Percentiles rank a stretch among this genome's conserved stretches.
phyloP scores from a whole-genome alignment of 2,329 filamentous ascomycete species.

The Exophiala calicioides region DNA sequence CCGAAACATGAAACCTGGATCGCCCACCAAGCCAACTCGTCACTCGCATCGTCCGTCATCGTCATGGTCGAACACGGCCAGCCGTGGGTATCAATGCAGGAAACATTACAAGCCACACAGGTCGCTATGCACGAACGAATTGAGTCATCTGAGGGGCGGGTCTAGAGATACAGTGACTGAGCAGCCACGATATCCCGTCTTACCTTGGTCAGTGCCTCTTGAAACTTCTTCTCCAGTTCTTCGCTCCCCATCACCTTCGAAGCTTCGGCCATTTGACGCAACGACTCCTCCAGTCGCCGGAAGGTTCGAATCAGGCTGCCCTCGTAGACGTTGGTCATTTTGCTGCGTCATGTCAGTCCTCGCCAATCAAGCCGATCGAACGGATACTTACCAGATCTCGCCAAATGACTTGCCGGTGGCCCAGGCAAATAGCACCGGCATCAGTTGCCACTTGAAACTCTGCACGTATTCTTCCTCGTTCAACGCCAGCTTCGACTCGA shows the following conservation, averaged over 20 bases:
- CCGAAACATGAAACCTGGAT: slow-evolving; percentile 18
- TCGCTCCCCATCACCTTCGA: slow-evolving; percentile 98
- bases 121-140: slow-evolving; percentile 3
- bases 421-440: slow-evolving; percentile 95
- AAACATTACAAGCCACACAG: slow-evolving; percentile 2
- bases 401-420: slow-evolving; percentile 85
- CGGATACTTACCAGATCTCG: slow-evolving; percentile 79
- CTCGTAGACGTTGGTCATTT: slow-evolving; percentile 99
- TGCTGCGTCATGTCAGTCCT: slow-evolving; percentile 55
- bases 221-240: slow-evolving; percentile 64
- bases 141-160: slow-evolving; percentile 2
- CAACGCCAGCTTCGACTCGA: slow-evolving; percentile 90
- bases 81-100: slow-evolving; percentile 13
- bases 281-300: slow-evolving; percentile 87
- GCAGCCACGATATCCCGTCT: slow-evolving; percentile 92
- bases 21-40: slow-evolving; percentile 5
- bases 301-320: slow-evolving; percentile 95
- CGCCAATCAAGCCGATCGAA: slow-evolving; percentile 2
- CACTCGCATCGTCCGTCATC: slow-evolving; percentile 13
- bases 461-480: slow-evolving; percentile 93
- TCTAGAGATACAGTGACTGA: slow-evolving; percentile 78
- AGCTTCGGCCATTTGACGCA: slow-evolving; percentile 93
- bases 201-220: slow-evolving; percentile 30
- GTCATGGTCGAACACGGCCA: too few relatives aligned
- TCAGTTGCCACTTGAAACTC: slow-evolving; percentile 89